Evolutionary conservation across 2,329 filamentous ascomycete species (phyloP).

Genomic region (Clonostachys sp.): DNA sequence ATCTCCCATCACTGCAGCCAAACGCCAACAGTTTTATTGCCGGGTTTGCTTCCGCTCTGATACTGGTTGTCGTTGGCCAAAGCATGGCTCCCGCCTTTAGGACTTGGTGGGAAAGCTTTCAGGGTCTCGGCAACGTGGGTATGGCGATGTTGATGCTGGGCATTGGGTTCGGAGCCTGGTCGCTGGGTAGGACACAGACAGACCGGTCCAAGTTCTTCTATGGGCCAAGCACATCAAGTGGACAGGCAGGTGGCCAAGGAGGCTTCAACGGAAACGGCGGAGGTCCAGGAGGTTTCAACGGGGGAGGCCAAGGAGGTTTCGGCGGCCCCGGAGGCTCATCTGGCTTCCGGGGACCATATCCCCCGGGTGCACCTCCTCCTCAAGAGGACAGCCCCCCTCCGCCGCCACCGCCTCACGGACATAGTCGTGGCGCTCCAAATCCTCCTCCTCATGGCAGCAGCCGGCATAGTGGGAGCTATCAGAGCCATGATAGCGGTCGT

Average conservation of each 20-base stretch:
- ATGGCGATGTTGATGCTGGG: conserved; percentile 67
- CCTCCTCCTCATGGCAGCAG: conserved; percentile 3
- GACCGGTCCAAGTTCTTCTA: conserved; percentile 9
- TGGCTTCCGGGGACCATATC: conserved; percentile 19
- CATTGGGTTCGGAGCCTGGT: conserved; percentile 76
- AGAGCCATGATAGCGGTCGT: too few species aligned
- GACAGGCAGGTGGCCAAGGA: background rate
- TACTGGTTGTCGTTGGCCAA: conserved; percentile 68
- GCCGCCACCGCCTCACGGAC: conserved; percentile 17
- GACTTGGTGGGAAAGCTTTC: conserved; percentile 67
- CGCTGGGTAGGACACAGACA: conserved; percentile 34
- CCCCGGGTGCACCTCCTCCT: conserved; percentile 17
- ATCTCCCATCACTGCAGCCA: conserved; percentile 83
- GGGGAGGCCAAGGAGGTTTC: too few species aligned
- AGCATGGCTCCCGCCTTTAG: conserved; percentile 69
- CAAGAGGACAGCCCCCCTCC: conserved; percentile 24
- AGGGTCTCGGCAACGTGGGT: conserved; percentile 68
- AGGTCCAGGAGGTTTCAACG: conserved; percentile 7
- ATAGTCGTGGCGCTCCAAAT: conserved; percentile 2
- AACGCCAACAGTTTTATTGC: conserved; percentile 89
- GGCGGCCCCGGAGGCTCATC: conserved; percentile 8
- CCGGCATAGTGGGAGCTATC: background rate
- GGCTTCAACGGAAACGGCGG: background rate
- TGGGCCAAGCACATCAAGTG: conserved; percentile 4
- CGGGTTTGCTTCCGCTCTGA: conserved; percentile 73